These are phyloP conservation scores for Brassica rapa DNA, from an alignment of 345 rosid species.

Conservation along the genomic window DNA sequence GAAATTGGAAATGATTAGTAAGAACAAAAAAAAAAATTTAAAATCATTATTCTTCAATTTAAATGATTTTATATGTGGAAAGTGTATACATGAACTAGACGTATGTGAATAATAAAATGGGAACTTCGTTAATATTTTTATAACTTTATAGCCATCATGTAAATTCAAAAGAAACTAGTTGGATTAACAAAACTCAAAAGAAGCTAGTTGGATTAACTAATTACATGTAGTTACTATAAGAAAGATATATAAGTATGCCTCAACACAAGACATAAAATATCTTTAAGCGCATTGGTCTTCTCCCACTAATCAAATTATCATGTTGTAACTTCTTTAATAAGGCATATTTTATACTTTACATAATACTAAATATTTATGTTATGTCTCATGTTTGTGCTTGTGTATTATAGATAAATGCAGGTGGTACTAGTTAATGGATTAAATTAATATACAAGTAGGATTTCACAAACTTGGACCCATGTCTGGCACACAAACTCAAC, in stretches of 20 bases:
- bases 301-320: slow-evolving; percentile 37
- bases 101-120: slow-evolving; percentile 1
- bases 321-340: slow-evolving; percentile 14
- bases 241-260: slow-evolving; percentile 20
- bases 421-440: slow-evolving; percentile 2
- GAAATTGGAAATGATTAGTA: background rate
- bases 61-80: background rate
- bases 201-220: background rate
- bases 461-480: slow-evolving; percentile 38
- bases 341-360: background rate
- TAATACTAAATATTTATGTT: background rate
- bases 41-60: background rate
- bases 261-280: slow-evolving; percentile 21
- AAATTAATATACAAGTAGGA: background rate
- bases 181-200: background rate
- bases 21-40: background rate
- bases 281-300: slow-evolving; percentile 31
- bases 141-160: background rate
- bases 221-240: slow-evolving; percentile 11
- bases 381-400: background rate
- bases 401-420: slow-evolving; percentile 21
- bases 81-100: background rate
- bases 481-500: slow-evolving; percentile 32
- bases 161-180: background rate
- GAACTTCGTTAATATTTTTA: background rate